Percentiles rank a stretch among this genome's conserved stretches.
These are phyloP conservation scores for Clavariopsis aquatica DNA, from an alignment of 495 filamentous ascomycete species.

Conservation along the genomic window DNA sequence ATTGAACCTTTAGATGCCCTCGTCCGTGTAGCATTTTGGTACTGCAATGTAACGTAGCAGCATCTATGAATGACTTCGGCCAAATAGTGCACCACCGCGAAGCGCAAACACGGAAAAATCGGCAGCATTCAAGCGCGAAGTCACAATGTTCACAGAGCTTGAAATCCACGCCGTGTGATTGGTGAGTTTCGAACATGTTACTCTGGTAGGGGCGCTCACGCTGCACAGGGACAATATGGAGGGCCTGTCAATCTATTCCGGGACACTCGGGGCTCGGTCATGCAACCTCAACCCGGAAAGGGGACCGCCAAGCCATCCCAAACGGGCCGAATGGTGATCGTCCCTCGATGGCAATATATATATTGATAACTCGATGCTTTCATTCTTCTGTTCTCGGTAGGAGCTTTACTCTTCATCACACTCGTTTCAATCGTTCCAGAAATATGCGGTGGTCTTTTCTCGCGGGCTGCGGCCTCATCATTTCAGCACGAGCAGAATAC, in stretches of 20 bases:
- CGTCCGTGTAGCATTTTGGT: too few species aligned
- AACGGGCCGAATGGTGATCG: neutral
- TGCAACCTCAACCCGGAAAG: neutral
- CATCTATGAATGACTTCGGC: too few species aligned
- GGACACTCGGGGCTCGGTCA: neutral
- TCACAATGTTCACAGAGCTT: neutral
- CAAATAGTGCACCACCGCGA: too few species aligned
- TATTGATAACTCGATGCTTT: neutral
- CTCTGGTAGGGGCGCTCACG: neutral
- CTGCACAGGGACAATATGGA: neutral
- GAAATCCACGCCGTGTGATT: neutral
- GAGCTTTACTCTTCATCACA: neutral
- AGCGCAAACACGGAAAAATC: too few species aligned
- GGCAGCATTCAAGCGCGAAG: too few species aligned
- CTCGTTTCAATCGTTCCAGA: neutral
- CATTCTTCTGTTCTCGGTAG: too few species aligned
- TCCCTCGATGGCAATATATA: neutral
- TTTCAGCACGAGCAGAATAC: neutral
- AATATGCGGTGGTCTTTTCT: neutral
- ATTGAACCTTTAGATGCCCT: too few species aligned
- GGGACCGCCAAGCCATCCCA: neutral
- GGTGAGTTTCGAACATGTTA: neutral
- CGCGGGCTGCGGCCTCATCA: neutral
- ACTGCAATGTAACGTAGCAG: too few species aligned
- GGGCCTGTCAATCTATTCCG: neutral